Evolutionary conservation across 2,329 filamentous ascomycete genomes (phyloP).

Genomic region (Talaromyces sp.): DNA sequence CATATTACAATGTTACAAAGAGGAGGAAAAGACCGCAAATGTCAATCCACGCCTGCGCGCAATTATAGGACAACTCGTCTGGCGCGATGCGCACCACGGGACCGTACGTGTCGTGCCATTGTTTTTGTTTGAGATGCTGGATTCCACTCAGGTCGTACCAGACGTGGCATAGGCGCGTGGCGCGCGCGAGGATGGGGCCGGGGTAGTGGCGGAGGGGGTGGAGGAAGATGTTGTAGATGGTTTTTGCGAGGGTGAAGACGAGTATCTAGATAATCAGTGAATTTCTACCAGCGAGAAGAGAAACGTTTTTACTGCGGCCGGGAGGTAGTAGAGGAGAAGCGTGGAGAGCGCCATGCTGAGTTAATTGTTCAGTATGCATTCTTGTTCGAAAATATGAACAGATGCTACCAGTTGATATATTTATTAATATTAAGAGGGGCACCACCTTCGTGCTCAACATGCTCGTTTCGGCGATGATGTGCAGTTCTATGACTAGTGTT

Average conservation of each 20-base stretch:
- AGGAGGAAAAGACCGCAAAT: conserved; percentile 30
- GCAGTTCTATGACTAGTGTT: too few species aligned
- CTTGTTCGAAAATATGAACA: too few species aligned
- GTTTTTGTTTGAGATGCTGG: conserved; percentile 19
- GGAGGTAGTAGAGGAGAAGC: background rate
- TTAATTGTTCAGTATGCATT: too few species aligned
- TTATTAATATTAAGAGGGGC: background rate
- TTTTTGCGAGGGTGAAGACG: background rate
- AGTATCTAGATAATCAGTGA: background rate
- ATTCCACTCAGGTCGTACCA: conserved; percentile 16
- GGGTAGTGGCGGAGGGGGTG: conserved; percentile 1
- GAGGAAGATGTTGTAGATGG: conserved; percentile 1
- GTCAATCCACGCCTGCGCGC: conserved; percentile 33
- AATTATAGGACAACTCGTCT: conserved; percentile 38
- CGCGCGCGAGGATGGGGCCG: conserved; percentile 3
- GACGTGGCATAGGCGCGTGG: conserved; percentile 6
- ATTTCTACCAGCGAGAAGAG: background rate
- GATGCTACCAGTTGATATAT: too few species aligned
- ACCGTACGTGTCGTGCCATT: conserved; percentile 27
- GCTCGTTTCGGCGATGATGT: too few species aligned
- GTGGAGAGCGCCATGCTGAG: background rate
- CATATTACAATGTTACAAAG: too few species aligned
- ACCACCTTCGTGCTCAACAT: too few species aligned
- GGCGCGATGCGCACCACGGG: conserved; percentile 38
- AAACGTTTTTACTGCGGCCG: background rate